Evolutionary conservation across 1,284 basidiomycete genomes (phyloP).

Genomic region (Malassezia restricta): DNA sequence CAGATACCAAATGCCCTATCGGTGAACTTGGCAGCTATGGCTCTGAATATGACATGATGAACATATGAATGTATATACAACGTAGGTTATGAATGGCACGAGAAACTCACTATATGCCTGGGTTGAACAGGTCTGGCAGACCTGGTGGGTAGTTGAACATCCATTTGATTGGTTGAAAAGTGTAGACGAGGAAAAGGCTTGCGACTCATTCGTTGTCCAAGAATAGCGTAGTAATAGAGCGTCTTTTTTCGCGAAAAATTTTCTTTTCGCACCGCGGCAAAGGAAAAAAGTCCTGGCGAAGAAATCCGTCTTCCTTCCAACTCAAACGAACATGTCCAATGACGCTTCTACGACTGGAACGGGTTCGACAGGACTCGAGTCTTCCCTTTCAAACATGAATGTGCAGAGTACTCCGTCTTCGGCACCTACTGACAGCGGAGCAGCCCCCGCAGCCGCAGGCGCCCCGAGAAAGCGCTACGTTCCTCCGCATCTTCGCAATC

Average conservation of each 20-base stretch:
- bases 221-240: too few species aligned
- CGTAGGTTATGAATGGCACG: too few species aligned
- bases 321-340: constrained; percentile 25
- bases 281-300: background rate
- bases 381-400: constrained; percentile 12
- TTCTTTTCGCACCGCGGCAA: background rate
- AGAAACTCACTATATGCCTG: too few species aligned
- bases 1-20: constrained; percentile 32
- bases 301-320: background rate
- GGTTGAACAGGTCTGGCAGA: too few species aligned
- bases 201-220: too few species aligned
- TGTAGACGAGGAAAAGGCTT: too few species aligned
- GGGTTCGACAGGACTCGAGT: constrained; percentile 60
- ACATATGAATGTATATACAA: background rate
- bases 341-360: constrained; percentile 36
- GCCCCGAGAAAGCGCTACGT: constrained; percentile 17
- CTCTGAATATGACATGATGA: constrained; percentile 36
- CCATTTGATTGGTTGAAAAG: too few species aligned
- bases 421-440: background rate
- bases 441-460: background rate
- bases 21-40: constrained; percentile 41
- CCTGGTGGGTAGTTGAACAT: too few species aligned
- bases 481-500: constrained; percentile 15
- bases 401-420: constrained; percentile 2
- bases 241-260: too few species aligned